Base-by-base conservation (phyloP, 148 eudicot species). In the Persicaria tinctoria region DNA sequence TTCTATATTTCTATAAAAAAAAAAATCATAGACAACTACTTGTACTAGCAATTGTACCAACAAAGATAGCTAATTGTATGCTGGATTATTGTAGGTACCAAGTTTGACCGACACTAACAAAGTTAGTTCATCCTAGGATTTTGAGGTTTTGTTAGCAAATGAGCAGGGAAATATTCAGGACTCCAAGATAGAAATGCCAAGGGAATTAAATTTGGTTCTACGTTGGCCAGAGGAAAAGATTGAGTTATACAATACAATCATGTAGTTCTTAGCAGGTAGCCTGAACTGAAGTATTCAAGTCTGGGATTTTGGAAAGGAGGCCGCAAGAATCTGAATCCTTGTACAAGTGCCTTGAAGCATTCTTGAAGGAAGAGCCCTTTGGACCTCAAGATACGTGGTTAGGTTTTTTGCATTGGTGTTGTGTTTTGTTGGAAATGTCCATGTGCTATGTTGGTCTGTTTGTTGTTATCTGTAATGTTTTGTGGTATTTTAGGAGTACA, bases 361-460 rank as follows among this genome's bases (percentile, higher is more conserved):
- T 94, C 78, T 83, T 91, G 75, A 94, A 86, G 85, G 97, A 91
- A 80, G 98, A 94, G 83, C 98, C 98, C 78, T 91, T 94, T 79
- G 98, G 98, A 79, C 98, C 97, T 70, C 93, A 94, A 77, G 98
- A 94, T 80, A 94, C 91, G 98, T 94, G 98, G 98, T 94, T 46
- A 90, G n/a, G 96, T 88, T 73, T 59, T 50, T 75, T 70, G 5
- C 46, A 38, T 38, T 63, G 46, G 32, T 16, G 32, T 63, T 27
- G 13, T 32, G n/a, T 32, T 3, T 60, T 18, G 27, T 10, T 60
- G 38, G 18, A 20, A 20, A 20, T 20, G 23, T 20, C 23, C 23
- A 20, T 0, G 23, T 20, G 23, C 23, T 20, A 20, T 20, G 23
- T 20, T 20, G 23, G 23, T 20, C 23, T 20, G 23, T 20, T 20